These are phyloP conservation scores for Fusarium sp. DNA, from an alignment of 2,329 filamentous ascomycete genomes.

Conservation along the genomic window DNA sequence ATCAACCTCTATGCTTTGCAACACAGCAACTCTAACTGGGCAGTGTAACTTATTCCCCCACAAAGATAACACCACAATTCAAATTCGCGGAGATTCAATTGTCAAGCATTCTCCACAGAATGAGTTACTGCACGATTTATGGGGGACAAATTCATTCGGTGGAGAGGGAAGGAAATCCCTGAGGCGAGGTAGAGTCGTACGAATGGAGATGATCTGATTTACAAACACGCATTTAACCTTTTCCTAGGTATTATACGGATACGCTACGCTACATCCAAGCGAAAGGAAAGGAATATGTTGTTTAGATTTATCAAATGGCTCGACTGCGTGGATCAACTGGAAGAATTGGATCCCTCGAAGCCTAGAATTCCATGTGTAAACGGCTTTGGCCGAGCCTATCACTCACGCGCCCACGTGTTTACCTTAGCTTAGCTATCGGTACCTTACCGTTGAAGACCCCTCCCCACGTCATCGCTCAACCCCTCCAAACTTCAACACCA, in stretches of 20 bases:
- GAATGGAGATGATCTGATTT: slow-evolving; percentile 24
- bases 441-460: slow-evolving; percentile 8
- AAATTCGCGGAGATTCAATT: slow-evolving; percentile 4
- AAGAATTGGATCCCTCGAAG: neutral
- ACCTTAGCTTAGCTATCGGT: neutral
- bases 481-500: slow-evolving; percentile 26
- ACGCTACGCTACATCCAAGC: neutral
- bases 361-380: neutral
- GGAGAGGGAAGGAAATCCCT: slow-evolving; percentile 3
- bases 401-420: slow-evolving; percentile 16
- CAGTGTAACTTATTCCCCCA: neutral
- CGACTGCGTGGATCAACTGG: neutral
- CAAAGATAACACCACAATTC: slow-evolving; percentile 22
- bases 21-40: slow-evolving; percentile 21
- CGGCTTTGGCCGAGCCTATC: neutral
- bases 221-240: slow-evolving; percentile 1
- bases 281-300: neutral
- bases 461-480: slow-evolving; percentile 32
- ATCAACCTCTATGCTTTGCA: slow-evolving; percentile 16
- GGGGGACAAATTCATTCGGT: neutral
- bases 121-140: neutral
- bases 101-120: slow-evolving; percentile 13
- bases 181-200: neutral
- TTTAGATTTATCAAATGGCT: neutral
- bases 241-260: neutral